A percentile compares a stretch with the other conserved stretches of the same genome.
Conservation (phyloP, 768 basidiomycete genomes). For the Pilatotrama ljubarskyi region DNA sequence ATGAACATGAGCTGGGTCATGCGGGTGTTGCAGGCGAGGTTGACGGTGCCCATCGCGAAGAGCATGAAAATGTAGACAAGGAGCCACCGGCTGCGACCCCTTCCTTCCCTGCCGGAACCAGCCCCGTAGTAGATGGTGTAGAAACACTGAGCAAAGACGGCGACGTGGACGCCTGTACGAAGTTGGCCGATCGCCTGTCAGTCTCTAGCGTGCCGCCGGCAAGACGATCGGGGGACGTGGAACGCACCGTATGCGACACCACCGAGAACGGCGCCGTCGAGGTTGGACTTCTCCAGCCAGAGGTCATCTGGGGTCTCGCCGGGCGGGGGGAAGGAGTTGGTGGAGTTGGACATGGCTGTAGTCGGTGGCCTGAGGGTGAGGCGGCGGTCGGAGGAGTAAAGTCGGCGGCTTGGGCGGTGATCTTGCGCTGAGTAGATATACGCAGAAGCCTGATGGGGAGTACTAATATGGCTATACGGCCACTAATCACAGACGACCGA, state of each 20-base stretch:
- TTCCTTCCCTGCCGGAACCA: background rate
- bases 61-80: slow-evolving; percentile 18
- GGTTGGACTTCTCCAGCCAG: background rate
- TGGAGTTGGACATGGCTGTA: background rate
- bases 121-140: background rate
- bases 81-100: slow-evolving; percentile 19
- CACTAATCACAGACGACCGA: too few species aligned
- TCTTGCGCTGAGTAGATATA: too few species aligned
- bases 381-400: too few species aligned
- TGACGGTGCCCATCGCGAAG: slow-evolving; percentile 23
- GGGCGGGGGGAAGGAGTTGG: background rate
- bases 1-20: slow-evolving; percentile 23
- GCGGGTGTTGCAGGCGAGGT: slow-evolving; percentile 19
- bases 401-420: too few species aligned
- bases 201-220: too few species aligned
- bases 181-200: too few species aligned
- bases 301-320: background rate
- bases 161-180: background rate
- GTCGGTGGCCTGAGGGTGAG: too few species aligned
- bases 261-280: background rate
- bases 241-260: background rate
- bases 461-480: too few species aligned
- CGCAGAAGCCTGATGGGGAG: too few species aligned
- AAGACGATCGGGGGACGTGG: background rate
- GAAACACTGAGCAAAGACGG: background rate